phyloP scores from a whole-genome alignment of 495 filamentous ascomycete species.

The Thozetella sp. region DNA sequence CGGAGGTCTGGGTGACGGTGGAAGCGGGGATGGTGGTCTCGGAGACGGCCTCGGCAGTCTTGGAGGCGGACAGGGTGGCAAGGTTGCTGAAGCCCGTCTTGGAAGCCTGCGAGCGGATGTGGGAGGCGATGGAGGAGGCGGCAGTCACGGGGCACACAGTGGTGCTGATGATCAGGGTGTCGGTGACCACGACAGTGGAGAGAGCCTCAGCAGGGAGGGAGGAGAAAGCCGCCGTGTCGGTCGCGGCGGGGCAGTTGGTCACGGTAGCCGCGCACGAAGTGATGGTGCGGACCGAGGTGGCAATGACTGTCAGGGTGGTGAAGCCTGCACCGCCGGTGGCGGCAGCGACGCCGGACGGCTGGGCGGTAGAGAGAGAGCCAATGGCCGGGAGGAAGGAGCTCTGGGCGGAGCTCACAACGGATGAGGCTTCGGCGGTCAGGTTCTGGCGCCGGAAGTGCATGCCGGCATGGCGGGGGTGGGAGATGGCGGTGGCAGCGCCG shows the following conservation, averaged over 20 bases:
- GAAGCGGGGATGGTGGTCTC: conserved; percentile 17
- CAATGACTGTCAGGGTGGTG: conserved; percentile 51
- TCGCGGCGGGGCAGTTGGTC: conserved; percentile 62
- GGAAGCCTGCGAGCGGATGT: conserved; percentile 30
- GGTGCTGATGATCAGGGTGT: conserved; percentile 42
- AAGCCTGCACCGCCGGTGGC: conserved; percentile 18
- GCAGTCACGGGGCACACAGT: conserved; percentile 48
- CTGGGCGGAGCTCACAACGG: too few relatives aligned
- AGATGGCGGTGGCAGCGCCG: conserved; percentile 39
- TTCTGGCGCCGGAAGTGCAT: conserved; percentile 36
- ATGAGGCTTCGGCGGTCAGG: conserved; percentile 20
- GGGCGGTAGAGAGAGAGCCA: conserved; percentile 2
- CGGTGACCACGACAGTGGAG: conserved; percentile 38
- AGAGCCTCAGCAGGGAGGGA: conserved; percentile 26
- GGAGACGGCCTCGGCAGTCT: conserved; percentile 14
- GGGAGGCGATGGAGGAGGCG: conserved; percentile 37
- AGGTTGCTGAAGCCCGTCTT: conserved; percentile 28
- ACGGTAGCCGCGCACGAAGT: conserved; percentile 64
- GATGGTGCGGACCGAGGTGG: conserved; percentile 61
- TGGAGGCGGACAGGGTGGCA: conserved; percentile 9
- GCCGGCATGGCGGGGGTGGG: conserved; percentile 39
- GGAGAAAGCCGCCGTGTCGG: conserved; percentile 32
- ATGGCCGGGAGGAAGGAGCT: conserved; percentile 5
- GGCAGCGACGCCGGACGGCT: conserved; percentile 4
- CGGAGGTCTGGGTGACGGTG: conserved; percentile 11